Percentiles rank a stretch among this genome's conserved stretches.
phyloP scores from a whole-genome alignment of 1,284 basidiomycete genomes.

The Wolfiporia cocos region DNA sequence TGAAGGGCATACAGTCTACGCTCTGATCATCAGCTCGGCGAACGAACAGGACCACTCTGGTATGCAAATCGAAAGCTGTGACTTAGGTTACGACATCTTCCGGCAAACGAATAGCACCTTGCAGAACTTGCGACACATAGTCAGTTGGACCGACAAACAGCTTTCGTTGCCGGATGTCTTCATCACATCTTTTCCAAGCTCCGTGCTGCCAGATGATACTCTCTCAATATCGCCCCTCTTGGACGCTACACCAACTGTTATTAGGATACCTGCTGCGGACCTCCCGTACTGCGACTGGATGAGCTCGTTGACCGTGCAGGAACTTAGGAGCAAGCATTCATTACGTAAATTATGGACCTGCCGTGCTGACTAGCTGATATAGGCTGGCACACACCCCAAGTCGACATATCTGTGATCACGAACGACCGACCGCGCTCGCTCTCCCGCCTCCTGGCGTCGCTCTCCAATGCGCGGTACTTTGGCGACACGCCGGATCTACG shows the following conservation, averaged over 20 bases:
- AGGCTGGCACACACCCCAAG: slow-evolving; percentile 70
- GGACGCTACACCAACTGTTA: slow-evolving; percentile 6
- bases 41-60: too few species aligned
- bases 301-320: slow-evolving; percentile 44
- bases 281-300: slow-evolving; percentile 61
- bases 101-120: too few species aligned
- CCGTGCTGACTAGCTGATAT: slow-evolving; percentile 6
- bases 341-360: background rate
- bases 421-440: slow-evolving; percentile 73
- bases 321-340: slow-evolving; percentile 45
- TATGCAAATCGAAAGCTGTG: slow-evolving; percentile 19
- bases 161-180: slow-evolving; percentile 26
- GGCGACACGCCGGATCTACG: slow-evolving; percentile 59
- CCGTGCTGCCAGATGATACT: background rate
- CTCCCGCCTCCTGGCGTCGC: slow-evolving; percentile 55
- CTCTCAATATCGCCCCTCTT: background rate
- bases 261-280: slow-evolving; percentile 44
- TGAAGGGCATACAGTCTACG: slow-evolving; percentile 29
- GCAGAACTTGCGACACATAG: too few species aligned
- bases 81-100: slow-evolving; percentile 8
- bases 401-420: slow-evolving; percentile 72
- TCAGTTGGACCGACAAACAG: too few species aligned
- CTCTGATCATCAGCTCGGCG: too few species aligned
- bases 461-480: slow-evolving; percentile 56
- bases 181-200: slow-evolving; percentile 25